Base-by-base conservation (phyloP, 176 grass and related monocot species). In the Triticum monococcum region DNA sequence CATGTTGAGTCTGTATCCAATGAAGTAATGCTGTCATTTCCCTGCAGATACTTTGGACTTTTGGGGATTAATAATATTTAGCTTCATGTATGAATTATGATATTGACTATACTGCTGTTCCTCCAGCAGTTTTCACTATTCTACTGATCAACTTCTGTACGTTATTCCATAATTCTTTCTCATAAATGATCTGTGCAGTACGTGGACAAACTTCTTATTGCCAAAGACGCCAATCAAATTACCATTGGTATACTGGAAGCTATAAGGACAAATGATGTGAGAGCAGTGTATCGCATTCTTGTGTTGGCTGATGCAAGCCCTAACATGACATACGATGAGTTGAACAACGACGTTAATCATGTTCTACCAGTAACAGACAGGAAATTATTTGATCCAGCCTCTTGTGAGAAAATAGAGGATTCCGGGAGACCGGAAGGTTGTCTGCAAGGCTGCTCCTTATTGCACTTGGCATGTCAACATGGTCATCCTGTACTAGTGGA, bases 361-460 rank as follows among this genome's bases (percentile, higher is more conserved):
- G 69, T 76, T 66, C 75, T 82, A 64, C 72, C 86, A 85, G 72
- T 85, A 56, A 80, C 66, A 68, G 93, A 89, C 25, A 90, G 31
- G 86, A 85, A 56, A 79, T 76, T 90, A 63, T 89, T 95, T 83
- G 93, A 98, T 64, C 96, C 96, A 31, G 65, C 89, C 83, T 79
- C 80, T 78, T 98, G 96, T 87, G 91, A 91, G 46, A 89, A 75
- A 86, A 87, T 90, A 79, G 84, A 69, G 8, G 79, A 89, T 59
- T 89, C 89, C 24, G 88, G 81, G 59, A 87, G 86, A 60, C 88
- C 86, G 25, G 91, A 95, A 82, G 84, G 91, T 88, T 98, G 93
- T 89, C 68, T 95, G 43, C 93, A 98, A 85, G 93, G 96, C 38
- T 95, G 93, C 84, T 93, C 96, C 54, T 84, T 93, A 56, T 68